Conservation (phyloP, 164 flowering plant genomes). For the Nelumbo lutea region DNA sequence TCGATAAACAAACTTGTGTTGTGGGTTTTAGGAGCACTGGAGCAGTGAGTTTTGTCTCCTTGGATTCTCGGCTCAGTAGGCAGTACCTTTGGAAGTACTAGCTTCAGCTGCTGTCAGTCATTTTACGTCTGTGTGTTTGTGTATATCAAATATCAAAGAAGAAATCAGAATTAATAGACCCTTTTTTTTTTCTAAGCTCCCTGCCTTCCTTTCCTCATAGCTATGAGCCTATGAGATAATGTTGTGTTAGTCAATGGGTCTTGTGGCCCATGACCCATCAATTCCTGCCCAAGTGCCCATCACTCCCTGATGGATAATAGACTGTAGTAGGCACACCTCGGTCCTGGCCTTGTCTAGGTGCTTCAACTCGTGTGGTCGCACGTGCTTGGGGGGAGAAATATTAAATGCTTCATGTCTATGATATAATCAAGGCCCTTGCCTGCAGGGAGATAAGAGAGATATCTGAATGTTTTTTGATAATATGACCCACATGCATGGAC, state of each 20-base stretch:
- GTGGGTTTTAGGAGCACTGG: conserved; percentile 36
- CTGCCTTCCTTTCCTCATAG: neutral
- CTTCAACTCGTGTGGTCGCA: neutral
- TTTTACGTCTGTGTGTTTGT: no score
- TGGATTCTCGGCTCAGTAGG: conserved; percentile 41
- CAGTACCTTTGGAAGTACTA: conserved; percentile 11
- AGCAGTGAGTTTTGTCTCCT: conserved; percentile 28
- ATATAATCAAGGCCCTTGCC: neutral
- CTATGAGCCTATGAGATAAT: no score
- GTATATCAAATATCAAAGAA: neutral
- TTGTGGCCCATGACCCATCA: neutral
- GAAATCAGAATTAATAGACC: no score
- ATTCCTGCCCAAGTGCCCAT: no score
- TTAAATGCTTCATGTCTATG: no score
- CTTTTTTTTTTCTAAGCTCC: no score
- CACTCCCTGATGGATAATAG: no score
- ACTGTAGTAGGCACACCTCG: neutral
- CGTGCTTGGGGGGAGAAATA: neutral
- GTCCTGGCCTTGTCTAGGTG: neutral
- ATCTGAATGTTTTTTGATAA: neutral
- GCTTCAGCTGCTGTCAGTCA: conserved; percentile 9
- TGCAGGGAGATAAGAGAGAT: neutral
- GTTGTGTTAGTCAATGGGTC: conserved; percentile 3
- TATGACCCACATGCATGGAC: neutral
- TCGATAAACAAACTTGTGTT: conserved; percentile 18